phyloP scores from a whole-genome alignment of 176 grass and related monocot genomes.

The Bonia amplexicaulis region DNA sequence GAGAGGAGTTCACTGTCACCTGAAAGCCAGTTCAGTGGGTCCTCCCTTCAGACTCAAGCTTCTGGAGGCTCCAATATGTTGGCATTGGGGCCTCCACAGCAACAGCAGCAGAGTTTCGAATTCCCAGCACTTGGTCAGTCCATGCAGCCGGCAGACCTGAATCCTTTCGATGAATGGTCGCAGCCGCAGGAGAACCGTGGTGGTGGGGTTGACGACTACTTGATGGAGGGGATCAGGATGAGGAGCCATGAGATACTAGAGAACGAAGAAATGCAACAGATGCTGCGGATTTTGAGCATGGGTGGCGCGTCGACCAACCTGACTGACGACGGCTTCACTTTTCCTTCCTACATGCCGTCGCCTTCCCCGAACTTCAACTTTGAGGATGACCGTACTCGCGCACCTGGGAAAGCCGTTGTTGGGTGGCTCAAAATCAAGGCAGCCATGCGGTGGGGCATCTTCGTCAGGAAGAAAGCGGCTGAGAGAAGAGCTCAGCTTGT shows the following conservation, averaged over 20 bases:
- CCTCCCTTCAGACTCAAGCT: conserved; percentile 36
- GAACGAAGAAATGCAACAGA: conserved; percentile 96
- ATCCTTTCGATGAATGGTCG: conserved; percentile 48
- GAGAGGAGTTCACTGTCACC: conserved; percentile 32
- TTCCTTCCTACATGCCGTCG: conserved; percentile 46
- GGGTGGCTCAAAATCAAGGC: conserved; percentile 99
- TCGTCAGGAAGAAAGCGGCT: conserved; percentile 93
- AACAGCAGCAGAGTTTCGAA: conserved; percentile 50
- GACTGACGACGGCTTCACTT: conserved; percentile 50
- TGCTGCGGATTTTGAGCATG: conserved; percentile 71
- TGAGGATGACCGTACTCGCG: conserved; percentile 42
- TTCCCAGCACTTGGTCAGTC: conserved; percentile 38
- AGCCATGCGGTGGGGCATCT: conserved; percentile 98
- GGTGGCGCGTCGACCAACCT: conserved; percentile 55
- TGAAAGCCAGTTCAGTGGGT: conserved; percentile 50
- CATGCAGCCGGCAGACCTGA: conserved; percentile 27
- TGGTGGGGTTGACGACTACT: conserved; percentile 61
- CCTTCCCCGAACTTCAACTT: conserved; percentile 47
- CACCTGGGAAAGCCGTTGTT: conserved; percentile 76
- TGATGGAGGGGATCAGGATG: conserved; percentile 95
- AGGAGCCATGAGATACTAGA: conserved; percentile 91
- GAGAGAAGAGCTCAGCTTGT: conserved; percentile 98
- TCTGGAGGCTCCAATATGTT: conserved; percentile 47
- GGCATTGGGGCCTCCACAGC: conserved; percentile 49
- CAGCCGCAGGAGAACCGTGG: conserved; percentile 36